Percentiles rank a stretch among this genome's conserved stretches.
Evolutionary conservation across 768 basidiomycete species (phyloP).

Genomic region (Kockovaella imperatae): DNA sequence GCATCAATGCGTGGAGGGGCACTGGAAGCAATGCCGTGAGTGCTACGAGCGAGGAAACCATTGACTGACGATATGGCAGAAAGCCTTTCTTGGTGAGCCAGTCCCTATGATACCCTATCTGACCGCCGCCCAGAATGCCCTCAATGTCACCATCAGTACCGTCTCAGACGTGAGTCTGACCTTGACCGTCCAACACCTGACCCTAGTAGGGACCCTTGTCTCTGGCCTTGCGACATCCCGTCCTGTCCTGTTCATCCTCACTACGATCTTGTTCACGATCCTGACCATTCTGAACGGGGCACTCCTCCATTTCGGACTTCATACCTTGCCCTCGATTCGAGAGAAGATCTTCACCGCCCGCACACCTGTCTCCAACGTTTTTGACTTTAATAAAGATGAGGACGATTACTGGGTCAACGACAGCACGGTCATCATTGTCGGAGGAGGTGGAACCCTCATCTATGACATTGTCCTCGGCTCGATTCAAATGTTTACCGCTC

Average conservation of each 20-base stretch:
- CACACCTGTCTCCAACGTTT: constrained; percentile 9
- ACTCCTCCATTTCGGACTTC: constrained; percentile 15
- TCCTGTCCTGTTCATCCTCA: constrained; percentile 26
- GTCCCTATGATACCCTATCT: neutral
- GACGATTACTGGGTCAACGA: constrained; percentile 8
- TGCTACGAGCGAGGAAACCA: neutral
- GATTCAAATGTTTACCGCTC: constrained; percentile 25
- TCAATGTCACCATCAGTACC: constrained; percentile 38
- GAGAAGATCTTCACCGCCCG: neutral
- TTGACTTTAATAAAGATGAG: constrained; percentile 8
- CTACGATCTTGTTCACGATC: constrained; percentile 17
- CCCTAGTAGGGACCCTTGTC: constrained; percentile 22
- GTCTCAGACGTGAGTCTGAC: constrained; percentile 21
- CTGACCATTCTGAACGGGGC: constrained; percentile 27
- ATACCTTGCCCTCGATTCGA: constrained; percentile 5
- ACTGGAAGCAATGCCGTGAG: constrained; percentile 36
- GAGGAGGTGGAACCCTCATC: constrained; percentile 21
- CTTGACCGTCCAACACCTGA: neutral
- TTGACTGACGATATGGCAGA: constrained; percentile 14
- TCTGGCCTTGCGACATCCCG: constrained; percentile 37
- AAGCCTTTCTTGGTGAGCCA: constrained; percentile 29
- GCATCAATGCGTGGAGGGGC: constrained; percentile 38
- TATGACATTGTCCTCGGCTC: constrained; percentile 27
- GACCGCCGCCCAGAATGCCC: constrained; percentile 26
- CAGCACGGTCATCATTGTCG: constrained; percentile 15